Conservation (phyloP, 257 asterid species). For the Nicotiana otophora region DNA sequence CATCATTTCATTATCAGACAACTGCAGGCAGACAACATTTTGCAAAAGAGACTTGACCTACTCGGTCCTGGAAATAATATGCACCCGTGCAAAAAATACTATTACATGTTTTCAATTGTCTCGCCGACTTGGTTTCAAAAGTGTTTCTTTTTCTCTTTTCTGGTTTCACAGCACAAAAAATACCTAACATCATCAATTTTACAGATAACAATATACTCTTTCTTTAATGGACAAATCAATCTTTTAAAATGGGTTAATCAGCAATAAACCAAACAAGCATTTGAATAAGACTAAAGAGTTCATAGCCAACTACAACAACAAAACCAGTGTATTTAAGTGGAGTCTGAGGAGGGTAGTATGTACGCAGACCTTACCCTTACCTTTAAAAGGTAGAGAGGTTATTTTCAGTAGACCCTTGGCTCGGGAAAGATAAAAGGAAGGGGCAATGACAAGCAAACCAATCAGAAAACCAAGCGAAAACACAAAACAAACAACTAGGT, state of each 20-base stretch:
- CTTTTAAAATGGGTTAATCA: background rate
- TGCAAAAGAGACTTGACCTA: background rate
- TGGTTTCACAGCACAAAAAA: background rate
- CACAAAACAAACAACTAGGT: too few relatives aligned
- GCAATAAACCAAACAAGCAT: background rate
- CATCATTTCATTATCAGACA: background rate
- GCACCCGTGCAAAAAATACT: background rate
- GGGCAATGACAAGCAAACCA: too few relatives aligned
- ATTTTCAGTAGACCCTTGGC: too few relatives aligned
- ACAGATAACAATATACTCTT: background rate
- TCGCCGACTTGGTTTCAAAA: background rate
- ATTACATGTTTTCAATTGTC: background rate
- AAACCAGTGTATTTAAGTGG: too few relatives aligned
- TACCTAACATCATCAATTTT: background rate
- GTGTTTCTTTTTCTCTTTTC: background rate
- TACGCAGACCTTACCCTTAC: too few relatives aligned
- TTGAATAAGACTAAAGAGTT: background rate
- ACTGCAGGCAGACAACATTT: background rate
- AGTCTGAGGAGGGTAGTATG: too few relatives aligned
- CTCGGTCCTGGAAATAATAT: background rate
- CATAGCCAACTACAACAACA: background rate
- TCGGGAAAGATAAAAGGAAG: too few relatives aligned
- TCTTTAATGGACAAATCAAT: background rate
- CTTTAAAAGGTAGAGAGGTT: too few relatives aligned
- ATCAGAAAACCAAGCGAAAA: too few relatives aligned